Evolutionary conservation across 140 eudicot genomes (phyloP).

Genomic region (Bidens hawaiensis): DNA sequence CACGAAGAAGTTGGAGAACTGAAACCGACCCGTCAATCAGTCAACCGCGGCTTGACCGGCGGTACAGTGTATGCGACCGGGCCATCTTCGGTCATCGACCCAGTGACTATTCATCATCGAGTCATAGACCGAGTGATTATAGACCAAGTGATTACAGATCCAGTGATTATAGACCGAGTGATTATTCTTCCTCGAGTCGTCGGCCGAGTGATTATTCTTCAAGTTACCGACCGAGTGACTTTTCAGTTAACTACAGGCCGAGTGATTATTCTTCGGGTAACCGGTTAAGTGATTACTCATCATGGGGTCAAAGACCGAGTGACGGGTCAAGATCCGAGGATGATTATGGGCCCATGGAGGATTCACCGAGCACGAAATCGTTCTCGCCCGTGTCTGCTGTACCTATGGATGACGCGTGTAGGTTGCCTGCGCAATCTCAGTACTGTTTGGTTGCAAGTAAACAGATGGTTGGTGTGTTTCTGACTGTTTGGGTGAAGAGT

Average conservation of each 20-base stretch:
- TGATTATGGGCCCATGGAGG: conserved; percentile 61
- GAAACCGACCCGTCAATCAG: conserved; percentile 53
- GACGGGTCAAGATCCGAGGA: conserved; percentile 86
- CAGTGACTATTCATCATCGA: conserved; percentile 50
- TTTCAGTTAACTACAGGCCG: conserved; percentile 47
- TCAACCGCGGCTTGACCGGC: conserved; percentile 74
- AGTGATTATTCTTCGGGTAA: conserved; percentile 67
- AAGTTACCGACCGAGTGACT: conserved; percentile 55
- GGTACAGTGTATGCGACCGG: conserved; percentile 89
- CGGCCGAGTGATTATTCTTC: conserved; percentile 54
- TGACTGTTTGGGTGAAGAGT: conserved; percentile 82
- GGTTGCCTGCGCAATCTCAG: conserved; percentile 41
- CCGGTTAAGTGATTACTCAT: conserved; percentile 73
- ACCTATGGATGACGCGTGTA: conserved; percentile 46
- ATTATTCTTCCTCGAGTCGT: conserved; percentile 41
- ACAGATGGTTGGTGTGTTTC: conserved; percentile 89
- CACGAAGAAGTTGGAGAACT: conserved; percentile 62
- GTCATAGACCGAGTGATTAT: conserved; percentile 58
- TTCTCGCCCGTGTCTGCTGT: conserved; percentile 47
- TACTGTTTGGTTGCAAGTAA: conserved; percentile 75
- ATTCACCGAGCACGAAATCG: conserved; percentile 81
- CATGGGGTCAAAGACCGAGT: conserved; percentile 81
- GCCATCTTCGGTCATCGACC: conserved; percentile 78
- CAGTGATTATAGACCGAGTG: conserved; percentile 72
- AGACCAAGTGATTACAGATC: conserved; percentile 44